Percentiles rank a stretch among this genome's conserved stretches.
Conservation (phyloP, 2,329 filamentous ascomycete species). For the Cladosporium colombiae region DNA sequence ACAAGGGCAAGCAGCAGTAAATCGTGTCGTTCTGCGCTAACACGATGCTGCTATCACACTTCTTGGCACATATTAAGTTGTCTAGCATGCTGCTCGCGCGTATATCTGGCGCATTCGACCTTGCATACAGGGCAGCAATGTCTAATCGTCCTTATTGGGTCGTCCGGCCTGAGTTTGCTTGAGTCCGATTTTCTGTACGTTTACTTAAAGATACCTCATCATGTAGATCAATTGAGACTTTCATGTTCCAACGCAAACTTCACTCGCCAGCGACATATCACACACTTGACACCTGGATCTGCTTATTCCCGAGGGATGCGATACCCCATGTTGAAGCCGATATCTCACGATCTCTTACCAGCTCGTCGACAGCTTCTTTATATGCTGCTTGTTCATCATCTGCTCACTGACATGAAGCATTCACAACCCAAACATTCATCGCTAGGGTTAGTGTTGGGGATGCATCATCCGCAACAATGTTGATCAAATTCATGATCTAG, state of each 20-base stretch:
- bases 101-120: background rate
- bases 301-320: background rate
- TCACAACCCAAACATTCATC: background rate
- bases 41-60: background rate
- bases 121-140: background rate
- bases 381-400: background rate
- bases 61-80: background rate
- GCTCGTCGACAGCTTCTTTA: background rate
- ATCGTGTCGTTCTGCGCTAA: background rate
- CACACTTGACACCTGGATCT: background rate
- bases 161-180: background rate
- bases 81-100: background rate
- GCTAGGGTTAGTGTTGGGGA: background rate
- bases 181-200: background rate
- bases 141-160: background rate
- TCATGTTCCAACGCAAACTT: background rate
- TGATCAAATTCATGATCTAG: background rate
- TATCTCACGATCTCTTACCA: background rate
- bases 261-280: too few species aligned
- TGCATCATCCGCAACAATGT: background rate
- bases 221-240: constrained; percentile 7
- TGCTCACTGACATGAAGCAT: background rate
- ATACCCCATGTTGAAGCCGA: background rate
- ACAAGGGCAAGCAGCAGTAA: constrained; percentile 64
- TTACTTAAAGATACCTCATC: constrained; percentile 11